Base-by-base conservation (phyloP, 2,329 filamentous ascomycete species). In the Microcyclosporella mali region DNA sequence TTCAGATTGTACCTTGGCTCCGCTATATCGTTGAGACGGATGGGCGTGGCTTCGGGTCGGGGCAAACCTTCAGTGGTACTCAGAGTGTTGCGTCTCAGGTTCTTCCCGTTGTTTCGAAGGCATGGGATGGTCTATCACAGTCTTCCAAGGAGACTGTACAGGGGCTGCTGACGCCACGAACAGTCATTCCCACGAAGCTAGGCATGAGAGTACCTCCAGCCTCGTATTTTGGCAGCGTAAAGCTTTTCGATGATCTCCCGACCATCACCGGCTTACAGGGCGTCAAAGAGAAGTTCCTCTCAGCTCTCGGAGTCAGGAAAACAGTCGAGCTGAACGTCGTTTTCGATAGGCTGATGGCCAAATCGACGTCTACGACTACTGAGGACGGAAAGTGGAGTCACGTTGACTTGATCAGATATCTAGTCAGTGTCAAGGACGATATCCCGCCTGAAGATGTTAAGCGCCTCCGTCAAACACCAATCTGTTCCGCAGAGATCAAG, bases 251-350 rank as follows among this genome's bases (percentile, higher is more conserved):
- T 49, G 92, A 98, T 61, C 71, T 98, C 12, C 89, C 92, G 0
- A 82, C 84, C 10, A 81, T 97, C 1, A 78, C 82, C 51, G 80
- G 79, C 10, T 80, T 89, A 33, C 80, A 83, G 31, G 79, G 81
- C 25, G 78, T 95, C 10, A 97, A 95, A 61, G 90, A 97, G 34
- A 95, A 94, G 62, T 86, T 98, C 49, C 67, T 98, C 33, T 69
- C 77, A 2, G 78, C 85, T 2, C 71, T 98, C 25, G 90, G 92
- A 2, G 89, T 98, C 18, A 81, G 92, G 46, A 97, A 97, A 69
- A 98, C 92, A 0, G 82, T 98, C 15, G 92, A 98, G 55, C 71
- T 98, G 2, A 88, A 88, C 25, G 90, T 94, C 21, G 94, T 98
- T 21, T 97, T 98, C 57, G 84, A 85, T 17, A 78, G 90, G 33